Evolutionary conservation across 1,284 basidiomycete species (phyloP).

Genomic region (Ceratorhiza oryzae-sativae): DNA sequence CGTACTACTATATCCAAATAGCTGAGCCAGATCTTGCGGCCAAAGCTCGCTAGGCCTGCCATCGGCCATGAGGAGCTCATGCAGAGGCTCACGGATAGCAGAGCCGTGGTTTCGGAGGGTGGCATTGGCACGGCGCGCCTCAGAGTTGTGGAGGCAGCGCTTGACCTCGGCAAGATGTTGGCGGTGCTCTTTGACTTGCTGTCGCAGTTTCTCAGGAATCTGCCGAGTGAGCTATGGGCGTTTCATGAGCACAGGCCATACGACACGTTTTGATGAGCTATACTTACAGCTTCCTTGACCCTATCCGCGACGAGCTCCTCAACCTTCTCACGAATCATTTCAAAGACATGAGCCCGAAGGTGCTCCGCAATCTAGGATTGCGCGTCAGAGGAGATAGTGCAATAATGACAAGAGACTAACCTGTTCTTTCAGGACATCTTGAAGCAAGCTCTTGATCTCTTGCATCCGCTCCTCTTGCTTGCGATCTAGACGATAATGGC

Average conservation of each 20-base stretch:
- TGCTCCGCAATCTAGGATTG: constrained; percentile 49
- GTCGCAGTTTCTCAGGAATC: constrained; percentile 57
- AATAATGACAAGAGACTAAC: neutral
- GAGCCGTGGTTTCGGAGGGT: constrained; percentile 52
- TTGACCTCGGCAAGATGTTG: constrained; percentile 59
- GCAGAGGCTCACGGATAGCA: constrained; percentile 53
- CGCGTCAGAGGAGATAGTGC: neutral
- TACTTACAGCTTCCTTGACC: constrained; percentile 48
- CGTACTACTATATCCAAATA: constrained; percentile 61
- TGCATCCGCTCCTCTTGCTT: constrained; percentile 54
- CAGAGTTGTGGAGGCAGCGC: constrained; percentile 61
- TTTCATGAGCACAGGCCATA: constrained; percentile 40
- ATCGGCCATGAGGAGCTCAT: constrained; percentile 55
- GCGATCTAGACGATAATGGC: neutral
- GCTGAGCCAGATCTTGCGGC: constrained; percentile 58
- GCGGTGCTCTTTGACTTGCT: constrained; percentile 58
- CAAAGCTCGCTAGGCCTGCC: constrained; percentile 58
- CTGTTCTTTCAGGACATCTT: constrained; percentile 53
- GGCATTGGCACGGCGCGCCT: constrained; percentile 60
- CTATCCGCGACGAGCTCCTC: constrained; percentile 51
- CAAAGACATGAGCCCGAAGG: constrained; percentile 49
- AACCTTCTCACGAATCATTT: constrained; percentile 51
- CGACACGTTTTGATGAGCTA: constrained; percentile 51
- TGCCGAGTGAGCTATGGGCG: constrained; percentile 55
- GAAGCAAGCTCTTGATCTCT: constrained; percentile 51